Evolutionary conservation across 352 stramenopile species (phyloP).

Genomic region (Phytophthora brassicae): DNA sequence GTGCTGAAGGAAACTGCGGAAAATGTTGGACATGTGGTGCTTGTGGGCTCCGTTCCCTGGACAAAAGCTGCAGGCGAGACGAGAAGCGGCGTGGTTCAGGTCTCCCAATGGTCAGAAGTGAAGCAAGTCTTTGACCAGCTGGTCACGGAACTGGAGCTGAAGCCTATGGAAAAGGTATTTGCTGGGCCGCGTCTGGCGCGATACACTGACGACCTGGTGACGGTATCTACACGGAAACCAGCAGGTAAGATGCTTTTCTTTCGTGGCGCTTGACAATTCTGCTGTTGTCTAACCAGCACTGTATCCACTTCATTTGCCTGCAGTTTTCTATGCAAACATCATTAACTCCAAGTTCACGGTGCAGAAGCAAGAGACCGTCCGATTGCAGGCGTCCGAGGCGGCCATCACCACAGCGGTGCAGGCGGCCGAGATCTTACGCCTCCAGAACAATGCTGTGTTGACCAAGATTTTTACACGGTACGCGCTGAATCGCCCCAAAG

Average conservation of each 20-base stretch:
- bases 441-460: conserved; percentile 56
- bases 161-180: conserved; percentile 43
- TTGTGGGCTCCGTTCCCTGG: conserved; percentile 67
- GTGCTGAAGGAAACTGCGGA: conserved; percentile 32
- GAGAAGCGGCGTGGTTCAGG: conserved; percentile 17
- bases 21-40: conserved; percentile 32
- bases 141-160: conserved; percentile 47
- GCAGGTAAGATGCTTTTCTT: conserved; percentile 37
- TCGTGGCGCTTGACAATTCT: background rate
- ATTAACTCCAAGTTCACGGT: conserved; percentile 79
- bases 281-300: background rate
- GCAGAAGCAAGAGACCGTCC: conserved; percentile 65
- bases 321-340: conserved; percentile 81
- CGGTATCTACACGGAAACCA: conserved; percentile 67
- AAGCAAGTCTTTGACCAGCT: conserved; percentile 42
- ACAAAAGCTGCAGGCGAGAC: conserved; percentile 7
- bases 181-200: conserved; percentile 58
- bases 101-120: conserved; percentile 38
- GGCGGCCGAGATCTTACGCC: conserved; percentile 63
- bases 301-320: background rate
- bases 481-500: conserved; percentile 52
- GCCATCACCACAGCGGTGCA: conserved; percentile 80
- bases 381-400: conserved; percentile 63
- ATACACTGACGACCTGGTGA: conserved; percentile 76
- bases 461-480: conserved; percentile 78